Percentiles rank a stretch among this genome's conserved stretches.
Conservation (phyloP, 2,329 filamentous ascomycete genomes). For the Ascosphaera apis region DNA sequence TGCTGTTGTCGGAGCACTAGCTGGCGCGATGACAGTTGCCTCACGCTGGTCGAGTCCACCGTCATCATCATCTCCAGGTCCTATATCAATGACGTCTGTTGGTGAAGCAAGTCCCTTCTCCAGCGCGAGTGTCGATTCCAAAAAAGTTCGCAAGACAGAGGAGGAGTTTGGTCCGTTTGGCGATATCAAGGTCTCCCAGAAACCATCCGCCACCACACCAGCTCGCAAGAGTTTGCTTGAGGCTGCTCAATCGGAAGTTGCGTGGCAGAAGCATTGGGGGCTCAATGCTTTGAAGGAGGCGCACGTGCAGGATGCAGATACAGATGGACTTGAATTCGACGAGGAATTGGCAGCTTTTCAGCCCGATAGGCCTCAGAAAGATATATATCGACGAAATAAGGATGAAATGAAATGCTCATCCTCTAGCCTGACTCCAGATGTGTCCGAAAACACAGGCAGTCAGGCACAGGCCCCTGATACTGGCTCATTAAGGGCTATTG, state of each 20-base stretch:
- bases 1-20: neutral
- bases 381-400: neutral
- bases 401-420: neutral
- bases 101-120: neutral
- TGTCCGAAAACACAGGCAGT: neutral
- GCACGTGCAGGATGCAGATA: neutral
- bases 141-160: neutral
- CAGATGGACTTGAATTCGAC: neutral
- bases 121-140: neutral
- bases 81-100: neutral
- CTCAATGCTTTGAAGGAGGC: neutral
- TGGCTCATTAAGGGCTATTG: neutral
- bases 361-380: neutral
- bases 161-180: neutral
- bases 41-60: neutral
- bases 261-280: slow-evolving; percentile 1
- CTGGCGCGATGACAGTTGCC: neutral
- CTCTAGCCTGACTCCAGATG: too few species aligned
- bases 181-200: neutral
- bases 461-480: neutral
- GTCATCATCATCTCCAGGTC: neutral
- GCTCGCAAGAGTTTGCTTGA: neutral
- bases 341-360: neutral
- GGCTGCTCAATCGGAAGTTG: neutral
- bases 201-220: neutral